Percentiles rank a stretch among this genome's conserved stretches.
These are phyloP conservation scores for Withania somnifera DNA, from an alignment of 305 asterid genomes.

Conservation along the genomic window DNA sequence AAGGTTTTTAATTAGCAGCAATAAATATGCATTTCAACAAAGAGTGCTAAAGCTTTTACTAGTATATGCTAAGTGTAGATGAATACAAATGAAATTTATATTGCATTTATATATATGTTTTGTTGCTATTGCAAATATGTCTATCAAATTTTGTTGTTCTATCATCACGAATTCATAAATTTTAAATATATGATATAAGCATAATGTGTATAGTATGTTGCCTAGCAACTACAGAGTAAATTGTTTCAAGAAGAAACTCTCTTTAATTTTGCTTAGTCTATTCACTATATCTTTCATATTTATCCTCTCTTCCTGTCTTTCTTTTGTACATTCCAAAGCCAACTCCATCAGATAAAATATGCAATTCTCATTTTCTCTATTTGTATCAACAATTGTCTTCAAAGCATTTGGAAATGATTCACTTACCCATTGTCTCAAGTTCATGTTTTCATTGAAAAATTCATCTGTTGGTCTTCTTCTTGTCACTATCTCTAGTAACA, in stretches of 20 bases:
- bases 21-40: too few species aligned
- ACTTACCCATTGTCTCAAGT: neutral
- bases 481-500: slow-evolving; percentile 17
- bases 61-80: too few species aligned
- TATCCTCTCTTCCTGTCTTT: slow-evolving; percentile 17
- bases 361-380: neutral
- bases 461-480: slow-evolving; percentile 15
- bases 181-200: neutral
- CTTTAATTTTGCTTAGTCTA: slow-evolving; percentile 13
- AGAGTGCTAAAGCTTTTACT: too few species aligned
- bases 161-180: neutral
- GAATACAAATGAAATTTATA: too few species aligned
- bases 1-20: too few species aligned
- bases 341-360: slow-evolving; percentile 7
- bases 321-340: slow-evolving; percentile 25
- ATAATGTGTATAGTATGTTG: too few species aligned
- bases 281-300: slow-evolving; percentile 15
- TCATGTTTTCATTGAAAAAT: slow-evolving; percentile 1
- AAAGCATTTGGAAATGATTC: slow-evolving; percentile 8
- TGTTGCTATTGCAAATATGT: neutral
- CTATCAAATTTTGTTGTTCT: neutral
- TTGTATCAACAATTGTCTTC: slow-evolving; percentile 6
- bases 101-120: too few species aligned
- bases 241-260: neutral
- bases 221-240: too few species aligned